These are phyloP conservation scores for Linnemannia zychae DNA, from an alignment of 192 early-diverging fungal genomes.

Conservation along the genomic window DNA sequence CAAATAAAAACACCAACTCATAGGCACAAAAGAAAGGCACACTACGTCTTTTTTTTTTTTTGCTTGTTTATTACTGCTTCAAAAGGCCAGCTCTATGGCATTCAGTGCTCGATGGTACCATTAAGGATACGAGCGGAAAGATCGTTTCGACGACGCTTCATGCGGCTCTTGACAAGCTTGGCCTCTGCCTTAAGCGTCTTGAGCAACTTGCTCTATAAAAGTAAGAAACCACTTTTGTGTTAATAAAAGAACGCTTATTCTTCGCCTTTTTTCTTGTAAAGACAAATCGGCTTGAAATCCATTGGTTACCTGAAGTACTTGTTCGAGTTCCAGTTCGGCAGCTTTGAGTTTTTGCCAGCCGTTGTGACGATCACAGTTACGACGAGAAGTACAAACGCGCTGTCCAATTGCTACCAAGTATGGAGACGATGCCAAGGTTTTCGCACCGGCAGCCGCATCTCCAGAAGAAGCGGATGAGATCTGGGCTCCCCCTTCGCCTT, in stretches of 20 bases:
- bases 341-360: slow-evolving; percentile 64
- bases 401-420: slow-evolving; percentile 32
- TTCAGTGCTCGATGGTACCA: slow-evolving; percentile 59
- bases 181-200: slow-evolving; percentile 49
- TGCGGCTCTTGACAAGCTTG: slow-evolving; percentile 61
- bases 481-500: neutral
- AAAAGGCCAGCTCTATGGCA: neutral
- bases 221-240: neutral
- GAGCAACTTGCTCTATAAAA: slow-evolving; percentile 41
- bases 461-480: neutral
- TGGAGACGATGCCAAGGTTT: neutral
- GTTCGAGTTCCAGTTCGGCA: slow-evolving; percentile 61
- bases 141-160: slow-evolving; percentile 61
- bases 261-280: neutral
- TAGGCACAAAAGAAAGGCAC: neutral
- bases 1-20: slow-evolving; percentile 14
- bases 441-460: neutral
- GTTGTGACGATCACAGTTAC: slow-evolving; percentile 61
- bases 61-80: neutral
- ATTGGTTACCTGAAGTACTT: slow-evolving; percentile 41
- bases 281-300: neutral
- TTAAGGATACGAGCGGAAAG: slow-evolving; percentile 59
- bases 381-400: slow-evolving; percentile 47
- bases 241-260: neutral
- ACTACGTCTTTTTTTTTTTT: neutral